Conservation (phyloP, 1,284 basidiomycete genomes). For the Leccinum pachyderme region DNA sequence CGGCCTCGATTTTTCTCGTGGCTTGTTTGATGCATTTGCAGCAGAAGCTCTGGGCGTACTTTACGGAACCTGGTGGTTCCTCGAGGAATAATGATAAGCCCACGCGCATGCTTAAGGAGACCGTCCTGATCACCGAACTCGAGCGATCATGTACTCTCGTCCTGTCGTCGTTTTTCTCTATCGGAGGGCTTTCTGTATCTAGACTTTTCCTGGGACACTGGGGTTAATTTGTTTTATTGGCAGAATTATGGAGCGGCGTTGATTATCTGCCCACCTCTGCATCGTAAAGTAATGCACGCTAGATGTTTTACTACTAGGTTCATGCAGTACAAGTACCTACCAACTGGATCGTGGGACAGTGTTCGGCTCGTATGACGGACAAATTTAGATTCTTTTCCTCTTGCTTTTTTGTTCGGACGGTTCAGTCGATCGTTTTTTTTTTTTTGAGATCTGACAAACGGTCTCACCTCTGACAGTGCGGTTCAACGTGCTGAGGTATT, state of each 20-base stretch:
- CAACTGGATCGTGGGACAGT: neutral
- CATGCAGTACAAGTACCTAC: constrained; percentile 6
- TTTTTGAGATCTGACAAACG: neutral
- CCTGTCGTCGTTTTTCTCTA: neutral
- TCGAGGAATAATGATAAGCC: constrained; percentile 16
- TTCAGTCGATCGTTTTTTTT: no score
- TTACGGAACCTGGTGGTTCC: constrained; percentile 54
- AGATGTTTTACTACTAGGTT: neutral
- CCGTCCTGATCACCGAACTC: neutral
- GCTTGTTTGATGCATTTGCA: constrained; percentile 68
- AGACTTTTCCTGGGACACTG: neutral
- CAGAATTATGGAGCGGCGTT: neutral
- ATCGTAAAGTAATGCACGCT: neutral
- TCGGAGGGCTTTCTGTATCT: neutral
- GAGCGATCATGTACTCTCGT: neutral
- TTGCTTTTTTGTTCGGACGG: neutral
- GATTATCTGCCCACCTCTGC: neutral
- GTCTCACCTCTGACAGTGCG: neutral
- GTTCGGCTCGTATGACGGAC: neutral
- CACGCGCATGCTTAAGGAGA: neutral
- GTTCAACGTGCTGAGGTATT: neutral
- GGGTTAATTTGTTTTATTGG: neutral
- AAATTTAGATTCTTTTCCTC: neutral
- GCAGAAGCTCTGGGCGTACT: constrained; percentile 50
- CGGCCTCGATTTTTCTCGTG: constrained; percentile 77